phyloP scores from a whole-genome alignment of 1,139 yeast species.

The Scheffersomyces titani region DNA sequence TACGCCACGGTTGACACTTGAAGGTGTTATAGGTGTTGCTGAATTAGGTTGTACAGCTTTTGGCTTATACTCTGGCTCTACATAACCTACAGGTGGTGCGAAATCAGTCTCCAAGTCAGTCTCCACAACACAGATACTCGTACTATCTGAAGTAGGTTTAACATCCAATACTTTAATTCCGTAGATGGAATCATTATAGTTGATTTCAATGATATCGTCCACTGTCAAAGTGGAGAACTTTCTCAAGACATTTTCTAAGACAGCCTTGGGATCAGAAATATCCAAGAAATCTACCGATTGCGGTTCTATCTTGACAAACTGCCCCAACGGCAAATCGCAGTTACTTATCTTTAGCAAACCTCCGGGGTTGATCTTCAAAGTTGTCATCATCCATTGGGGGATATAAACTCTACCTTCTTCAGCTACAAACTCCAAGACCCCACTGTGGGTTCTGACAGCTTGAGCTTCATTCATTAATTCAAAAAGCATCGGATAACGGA shows the following conservation, averaged over 20 bases:
- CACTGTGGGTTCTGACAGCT: constrained; percentile 70
- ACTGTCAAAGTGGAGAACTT: constrained; percentile 88
- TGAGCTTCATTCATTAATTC: constrained; percentile 71
- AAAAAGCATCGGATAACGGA: constrained; percentile 94
- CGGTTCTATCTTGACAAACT: constrained; percentile 91
- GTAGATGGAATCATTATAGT: constrained; percentile 80
- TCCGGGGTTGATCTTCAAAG: constrained; percentile 75
- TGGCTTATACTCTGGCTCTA: constrained; percentile 73
- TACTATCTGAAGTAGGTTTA: constrained; percentile 67
- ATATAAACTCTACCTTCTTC: constrained; percentile 95
- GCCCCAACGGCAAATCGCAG: constrained; percentile 83
- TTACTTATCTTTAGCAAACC: constrained; percentile 71
- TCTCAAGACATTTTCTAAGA: constrained; percentile 85
- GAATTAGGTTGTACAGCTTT: constrained; percentile 23
- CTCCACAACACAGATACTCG: constrained; percentile 91
- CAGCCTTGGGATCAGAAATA: constrained; percentile 95
- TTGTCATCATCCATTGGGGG: constrained; percentile 97
- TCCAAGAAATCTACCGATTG: constrained; percentile 92
- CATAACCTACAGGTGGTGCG: constrained; percentile 98
- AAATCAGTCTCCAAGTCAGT: constrained; percentile 97
- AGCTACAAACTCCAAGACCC: constrained; percentile 94
- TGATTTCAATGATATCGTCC: constrained; percentile 81
- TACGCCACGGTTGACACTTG: constrained; percentile 39
- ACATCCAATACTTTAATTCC: constrained; percentile 86
- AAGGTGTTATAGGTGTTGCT: constrained; percentile 34